Evolutionary conservation across 805 yeast species (phyloP).

Genomic region (Lipomyces yamanashiensis): DNA sequence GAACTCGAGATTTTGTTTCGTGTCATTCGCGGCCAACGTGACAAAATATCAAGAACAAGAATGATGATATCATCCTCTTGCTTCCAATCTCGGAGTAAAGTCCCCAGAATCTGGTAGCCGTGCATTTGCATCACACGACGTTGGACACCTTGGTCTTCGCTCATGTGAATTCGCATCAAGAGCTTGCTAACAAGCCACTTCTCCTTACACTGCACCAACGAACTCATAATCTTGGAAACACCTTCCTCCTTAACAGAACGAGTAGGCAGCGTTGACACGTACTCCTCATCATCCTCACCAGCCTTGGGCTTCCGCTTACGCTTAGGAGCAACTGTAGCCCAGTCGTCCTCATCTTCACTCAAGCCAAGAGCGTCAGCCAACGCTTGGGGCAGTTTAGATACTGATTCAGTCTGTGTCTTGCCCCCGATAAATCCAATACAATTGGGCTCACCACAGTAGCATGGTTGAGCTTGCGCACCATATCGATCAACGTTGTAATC

Average conservation of each 20-base stretch:
- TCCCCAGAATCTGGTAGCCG: conserved; percentile 80
- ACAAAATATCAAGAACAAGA: conserved; percentile 61
- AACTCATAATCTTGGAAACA: conserved; percentile 79
- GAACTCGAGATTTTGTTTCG: conserved; percentile 77
- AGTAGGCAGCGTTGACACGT: conserved; percentile 63
- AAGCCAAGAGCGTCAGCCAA: conserved; percentile 87
- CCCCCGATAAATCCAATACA: conserved; percentile 96
- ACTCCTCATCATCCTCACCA: conserved; percentile 56
- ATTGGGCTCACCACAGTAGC: conserved; percentile 91
- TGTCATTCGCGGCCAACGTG: conserved; percentile 71
- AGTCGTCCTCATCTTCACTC: conserved; percentile 63
- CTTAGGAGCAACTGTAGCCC: conserved; percentile 51
- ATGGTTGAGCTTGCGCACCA: conserved; percentile 92
- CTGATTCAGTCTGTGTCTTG: conserved; percentile 93
- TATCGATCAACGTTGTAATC: conserved; percentile 95
- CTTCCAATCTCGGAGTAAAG: conserved; percentile 54
- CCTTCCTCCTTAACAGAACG: conserved; percentile 58
- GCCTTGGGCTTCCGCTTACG: conserved; percentile 58
- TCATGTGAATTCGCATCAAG: conserved; percentile 65
- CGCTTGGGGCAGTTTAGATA: conserved; percentile 78
- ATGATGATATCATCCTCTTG: conserved; percentile 51
- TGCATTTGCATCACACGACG: conserved; percentile 73
- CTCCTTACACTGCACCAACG: conserved; percentile 78
- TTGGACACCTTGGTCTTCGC: conserved; percentile 57
- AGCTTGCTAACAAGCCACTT: conserved; percentile 64